Evolutionary conservation across 805 yeast genomes (phyloP), one percentile per base, ranked within the genome.

Genomic region (Kuraishia piskuri): DNA sequence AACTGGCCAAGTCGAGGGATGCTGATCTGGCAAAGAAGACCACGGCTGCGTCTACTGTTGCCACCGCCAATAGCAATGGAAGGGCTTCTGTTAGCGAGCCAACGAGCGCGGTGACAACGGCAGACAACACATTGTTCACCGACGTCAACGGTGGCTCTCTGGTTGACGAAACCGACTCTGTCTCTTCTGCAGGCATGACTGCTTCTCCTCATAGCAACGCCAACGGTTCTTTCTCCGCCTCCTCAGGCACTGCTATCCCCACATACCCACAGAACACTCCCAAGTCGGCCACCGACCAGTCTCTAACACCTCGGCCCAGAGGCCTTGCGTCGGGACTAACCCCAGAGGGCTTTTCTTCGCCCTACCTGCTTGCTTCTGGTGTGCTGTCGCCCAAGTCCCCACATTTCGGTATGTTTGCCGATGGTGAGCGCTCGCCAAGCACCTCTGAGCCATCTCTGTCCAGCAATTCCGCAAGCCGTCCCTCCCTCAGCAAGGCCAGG

Each of bases 341-440:
- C 2, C 58, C 62, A 12, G 61, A 59, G 40, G 89, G 89, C 0
- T 79, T 85, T 63, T 77, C 84, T 0, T 83, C 90, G 6, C 90
- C 90, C 1, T 86, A 83, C 58, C 70, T 84, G 49, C 66, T 84
- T 55, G 86, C 88, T 0, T 79, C 87, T 0, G 88, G 88, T 1
- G 61, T 79, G 26, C 62, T 77, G 50, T 77, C 88, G 0, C 85
- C 87, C 1, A 76, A 73, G 56, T 61, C 70, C 1, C 57, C 63
- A 1, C 56, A 47, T 23, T 47, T 25, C n/a, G 49, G 31, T 7
- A 22, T 31, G 40, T 31, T 31, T 31, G 14, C 9, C 40, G 40
- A 31, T 12, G 40, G 40, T 10, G 40, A 31, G 17, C 40, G 40
- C n/a, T 31, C 40, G 4, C 40, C 40, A 6, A 31, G 17, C 40